Conservation (phyloP, 768 basidiomycete genomes). For the Lactarius hengduanensis region DNA sequence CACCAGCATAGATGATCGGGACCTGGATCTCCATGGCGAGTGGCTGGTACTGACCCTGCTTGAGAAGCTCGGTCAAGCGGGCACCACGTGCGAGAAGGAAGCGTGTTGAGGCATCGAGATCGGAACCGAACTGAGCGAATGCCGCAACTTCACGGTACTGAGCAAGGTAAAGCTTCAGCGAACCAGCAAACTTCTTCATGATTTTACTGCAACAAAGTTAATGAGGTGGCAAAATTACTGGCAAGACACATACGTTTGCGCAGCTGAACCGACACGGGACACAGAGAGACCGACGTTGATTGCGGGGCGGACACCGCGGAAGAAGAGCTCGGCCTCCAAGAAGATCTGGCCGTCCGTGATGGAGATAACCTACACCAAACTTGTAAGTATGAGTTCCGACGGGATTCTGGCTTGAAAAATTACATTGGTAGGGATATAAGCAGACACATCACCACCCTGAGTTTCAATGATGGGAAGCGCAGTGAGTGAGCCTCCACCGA, state of each 20-base stretch:
- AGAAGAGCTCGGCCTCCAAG: constrained; percentile 99
- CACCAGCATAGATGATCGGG: constrained; percentile 98
- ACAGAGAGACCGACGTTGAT: constrained; percentile 99
- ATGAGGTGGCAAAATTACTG: background rate
- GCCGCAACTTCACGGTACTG: constrained; percentile 99
- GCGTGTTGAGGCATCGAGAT: constrained; percentile 98
- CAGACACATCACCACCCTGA: constrained; percentile 99
- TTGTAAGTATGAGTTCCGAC: constrained; percentile 14
- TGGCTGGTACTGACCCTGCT: constrained; percentile 98
- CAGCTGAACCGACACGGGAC: constrained; percentile 99
- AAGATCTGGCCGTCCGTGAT: constrained; percentile 99
- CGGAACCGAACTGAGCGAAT: constrained; percentile 99
- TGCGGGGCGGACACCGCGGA: constrained; percentile 99
- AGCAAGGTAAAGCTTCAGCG: constrained; percentile 98
- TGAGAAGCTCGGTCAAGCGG: constrained; percentile 94
- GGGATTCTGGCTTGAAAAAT: constrained; percentile 31
- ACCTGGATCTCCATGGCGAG: constrained; percentile 95
- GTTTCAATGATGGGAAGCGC: constrained; percentile 99
- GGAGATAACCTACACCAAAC: constrained; percentile 79
- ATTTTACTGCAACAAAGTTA: constrained; percentile 61
- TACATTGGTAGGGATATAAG: constrained; percentile 95
- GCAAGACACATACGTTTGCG: constrained; percentile 83
- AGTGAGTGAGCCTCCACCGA: constrained; percentile 97
- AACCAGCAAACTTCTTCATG: constrained; percentile 99
- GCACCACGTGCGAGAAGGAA: constrained; percentile 98